phyloP scores from a whole-genome alignment of 495 filamentous ascomycete genomes.

The Rhypophila decipiens region DNA sequence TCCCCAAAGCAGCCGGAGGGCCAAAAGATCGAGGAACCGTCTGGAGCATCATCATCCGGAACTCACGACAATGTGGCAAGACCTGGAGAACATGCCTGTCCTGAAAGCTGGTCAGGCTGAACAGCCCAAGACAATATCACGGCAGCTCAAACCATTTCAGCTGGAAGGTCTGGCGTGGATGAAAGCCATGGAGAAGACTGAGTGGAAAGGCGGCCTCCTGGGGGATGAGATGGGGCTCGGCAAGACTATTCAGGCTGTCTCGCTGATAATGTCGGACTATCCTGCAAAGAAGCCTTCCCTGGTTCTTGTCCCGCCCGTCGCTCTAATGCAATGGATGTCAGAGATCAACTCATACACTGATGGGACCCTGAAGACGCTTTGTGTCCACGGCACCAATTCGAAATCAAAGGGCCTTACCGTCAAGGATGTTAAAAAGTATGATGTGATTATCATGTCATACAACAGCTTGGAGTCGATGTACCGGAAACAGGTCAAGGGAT shows the following conservation, averaged over 20 bases:
- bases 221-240: slow-evolving; percentile 98
- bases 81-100: slow-evolving; percentile 58
- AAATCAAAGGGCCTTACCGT: slow-evolving; percentile 68
- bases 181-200: slow-evolving; percentile 74
- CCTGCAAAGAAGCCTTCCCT: slow-evolving; percentile 75
- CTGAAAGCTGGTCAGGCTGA: slow-evolving; percentile 59
- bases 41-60: slow-evolving; percentile 73
- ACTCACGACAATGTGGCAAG: slow-evolving; percentile 75
- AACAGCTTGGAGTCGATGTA: slow-evolving; percentile 86
- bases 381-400: slow-evolving; percentile 80
- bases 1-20: slow-evolving; percentile 17
- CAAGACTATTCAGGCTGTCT: slow-evolving; percentile 96
- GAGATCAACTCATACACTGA: slow-evolving; percentile 91
- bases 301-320: slow-evolving; percentile 89
- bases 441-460: slow-evolving; percentile 97
- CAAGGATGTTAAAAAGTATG: slow-evolving; percentile 69
- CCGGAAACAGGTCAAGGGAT: slow-evolving; percentile 88
- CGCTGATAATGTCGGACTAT: slow-evolving; percentile 94
- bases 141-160: slow-evolving; percentile 85
- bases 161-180: slow-evolving; percentile 93
- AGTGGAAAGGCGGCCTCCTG: slow-evolving; percentile 81
- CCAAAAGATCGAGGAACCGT: slow-evolving; percentile 15
- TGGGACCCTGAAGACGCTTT: slow-evolving; percentile 78
- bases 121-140: slow-evolving; percentile 73
- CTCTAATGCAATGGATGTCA: slow-evolving; percentile 92